Conservation (phyloP, 495 filamentous ascomycete genomes). For the Chaetomium tenue region DNA sequence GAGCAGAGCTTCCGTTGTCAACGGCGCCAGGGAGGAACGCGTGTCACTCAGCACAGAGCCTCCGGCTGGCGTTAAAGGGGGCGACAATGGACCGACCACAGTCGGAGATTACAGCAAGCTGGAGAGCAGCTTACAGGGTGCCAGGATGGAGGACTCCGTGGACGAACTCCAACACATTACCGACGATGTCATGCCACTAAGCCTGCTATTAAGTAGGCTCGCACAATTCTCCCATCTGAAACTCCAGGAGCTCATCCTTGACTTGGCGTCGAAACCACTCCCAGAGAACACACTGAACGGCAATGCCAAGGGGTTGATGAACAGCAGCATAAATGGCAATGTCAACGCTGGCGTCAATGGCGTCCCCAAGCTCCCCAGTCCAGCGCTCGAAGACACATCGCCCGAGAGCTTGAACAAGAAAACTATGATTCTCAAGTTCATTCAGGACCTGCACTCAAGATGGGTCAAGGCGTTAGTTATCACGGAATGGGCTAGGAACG, state of each 20-base stretch:
- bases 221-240: conserved; percentile 79
- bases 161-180: conserved; percentile 81
- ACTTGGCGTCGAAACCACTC: conserved; percentile 63
- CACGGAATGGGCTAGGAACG: conserved; percentile 79
- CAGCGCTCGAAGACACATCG: conserved; percentile 53
- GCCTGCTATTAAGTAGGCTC: conserved; percentile 67
- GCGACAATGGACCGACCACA: conserved; percentile 25
- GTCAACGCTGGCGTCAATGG: conserved; percentile 19
- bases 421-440: conserved; percentile 67
- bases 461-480: conserved; percentile 92
- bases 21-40: conserved; percentile 43
- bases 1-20: conserved; percentile 44
- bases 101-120: conserved; percentile 24
- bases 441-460: conserved; percentile 52
- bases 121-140: conserved; percentile 23
- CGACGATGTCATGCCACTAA: conserved; percentile 67
- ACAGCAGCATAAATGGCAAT: conserved; percentile 14
- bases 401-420: conserved; percentile 76
- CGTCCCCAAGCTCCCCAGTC: conserved; percentile 3
- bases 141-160: conserved; percentile 54
- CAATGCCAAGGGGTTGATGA: conserved; percentile 37
- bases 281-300: conserved; percentile 49
- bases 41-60: conserved; percentile 19
- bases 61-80: conserved; percentile 23
- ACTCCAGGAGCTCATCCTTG: conserved; percentile 65